Evolutionary conservation across 352 stramenopile species (phyloP), one percentile per base, ranked within the genome.

Genomic region (Blastocystis sp.): DNA sequence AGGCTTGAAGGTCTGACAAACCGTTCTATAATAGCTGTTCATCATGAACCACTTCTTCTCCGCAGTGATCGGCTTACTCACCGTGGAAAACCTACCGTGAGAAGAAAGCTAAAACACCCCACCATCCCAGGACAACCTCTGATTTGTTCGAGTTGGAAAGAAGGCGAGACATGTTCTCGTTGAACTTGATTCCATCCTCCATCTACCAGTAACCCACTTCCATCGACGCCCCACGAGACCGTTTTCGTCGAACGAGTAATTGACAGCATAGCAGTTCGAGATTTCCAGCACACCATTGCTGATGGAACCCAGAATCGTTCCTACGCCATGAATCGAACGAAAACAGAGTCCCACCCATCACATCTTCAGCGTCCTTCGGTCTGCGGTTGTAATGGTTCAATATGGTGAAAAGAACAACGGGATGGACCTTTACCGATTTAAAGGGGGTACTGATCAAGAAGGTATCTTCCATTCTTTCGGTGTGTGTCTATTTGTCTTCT

Each of bases 251-350:
- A 84, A 56, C n/a, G 69, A 34, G 42, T 84, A 73, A 71, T 49
- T 51, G 24, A 84, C 73, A 16, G 48, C 42, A n/a, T 71, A 84
- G 40, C 73, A 84, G 27, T 53, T 69, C 16, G 54, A 75, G 40
- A 84, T 73, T 44, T 84, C 73, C 7, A 84, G 40, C 29, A 67
- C 48, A 32, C 73, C 73, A 69, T 84, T 84, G 48, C 34, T 84
- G 6, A 84, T 38, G 11, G 54, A 59, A 3, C 73, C 73, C 73
- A 84, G 78, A 59, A 84, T 73, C 16, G 73, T 84, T 34, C 67
- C 67, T 78, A 78, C 34, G 24, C 16, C 16, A 14, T 61, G 32
- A 40, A 0, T 56, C 1, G 44, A 44, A 36, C 8, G 6, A 9
- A 18, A 57, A 27, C 16, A 24, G 8, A 29, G 27, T 8, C 38